Evolutionary conservation across 768 basidiomycete genomes (phyloP).

Genomic region (Trichaptum fuscoviolaceum): DNA sequence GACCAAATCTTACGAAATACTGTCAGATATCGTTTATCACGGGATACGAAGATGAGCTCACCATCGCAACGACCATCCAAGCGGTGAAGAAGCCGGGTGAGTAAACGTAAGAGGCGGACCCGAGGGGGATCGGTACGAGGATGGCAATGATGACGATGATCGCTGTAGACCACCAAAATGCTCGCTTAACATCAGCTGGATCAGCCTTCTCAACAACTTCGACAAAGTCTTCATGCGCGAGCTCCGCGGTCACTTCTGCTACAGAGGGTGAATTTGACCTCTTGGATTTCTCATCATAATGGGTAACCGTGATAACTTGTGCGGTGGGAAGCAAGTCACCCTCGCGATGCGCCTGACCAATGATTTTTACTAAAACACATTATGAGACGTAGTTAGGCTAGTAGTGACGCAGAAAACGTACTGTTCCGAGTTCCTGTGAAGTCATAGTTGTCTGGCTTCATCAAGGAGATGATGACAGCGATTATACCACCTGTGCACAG

Average conservation of each 20-base stretch:
- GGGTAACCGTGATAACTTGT: slow-evolving; percentile 5
- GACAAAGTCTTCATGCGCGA: not conserved
- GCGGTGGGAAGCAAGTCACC: not conserved
- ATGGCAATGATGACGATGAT: slow-evolving; percentile 14
- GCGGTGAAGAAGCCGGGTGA: slow-evolving; percentile 10
- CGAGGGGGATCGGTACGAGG: slow-evolving; percentile 10
- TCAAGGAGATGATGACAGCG: slow-evolving; percentile 26
- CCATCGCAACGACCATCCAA: slow-evolving; percentile 8
- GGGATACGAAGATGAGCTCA: slow-evolving; percentile 14
- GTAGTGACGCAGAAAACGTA: not conserved
- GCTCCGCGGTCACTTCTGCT: not conserved
- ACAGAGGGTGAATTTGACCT: slow-evolving; percentile 16
- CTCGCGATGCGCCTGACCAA: not conserved
- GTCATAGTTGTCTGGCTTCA: slow-evolving; percentile 31
- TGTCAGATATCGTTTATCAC: not conserved
- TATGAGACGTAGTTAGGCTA: not conserved
- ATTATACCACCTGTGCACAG: slow-evolving; percentile 26
- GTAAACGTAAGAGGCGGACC: slow-evolving; percentile 9
- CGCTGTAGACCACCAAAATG: slow-evolving; percentile 12
- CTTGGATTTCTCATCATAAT: slow-evolving; percentile 14
- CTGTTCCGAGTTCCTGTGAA: slow-evolving; percentile 24
- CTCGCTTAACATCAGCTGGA: slow-evolving; percentile 7
- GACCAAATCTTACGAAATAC: slow-evolving; percentile 3
- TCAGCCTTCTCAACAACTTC: not conserved
- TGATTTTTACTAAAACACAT: not conserved